These are phyloP conservation scores for Plasmopara viticola DNA, from an alignment of 352 stramenopile genomes.

Conservation along the genomic window DNA sequence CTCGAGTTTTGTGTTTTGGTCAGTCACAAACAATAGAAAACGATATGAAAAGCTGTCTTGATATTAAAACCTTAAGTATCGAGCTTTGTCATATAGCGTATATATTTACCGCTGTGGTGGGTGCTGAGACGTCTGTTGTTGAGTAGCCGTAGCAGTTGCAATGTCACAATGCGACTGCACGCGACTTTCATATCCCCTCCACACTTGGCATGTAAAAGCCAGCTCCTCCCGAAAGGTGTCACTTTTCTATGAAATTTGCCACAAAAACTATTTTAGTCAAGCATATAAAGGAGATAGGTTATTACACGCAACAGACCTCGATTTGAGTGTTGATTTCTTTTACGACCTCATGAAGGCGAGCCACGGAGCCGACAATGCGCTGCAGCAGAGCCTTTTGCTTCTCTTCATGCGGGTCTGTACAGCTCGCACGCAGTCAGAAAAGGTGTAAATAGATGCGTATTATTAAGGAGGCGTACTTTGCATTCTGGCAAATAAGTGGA, in stretches of 20 bases:
- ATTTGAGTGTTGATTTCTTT: slow-evolving; percentile 84
- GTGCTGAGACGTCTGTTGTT: too few relatives aligned
- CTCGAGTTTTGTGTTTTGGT: too few relatives aligned
- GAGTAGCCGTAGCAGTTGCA: slow-evolving; percentile 12
- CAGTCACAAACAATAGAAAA: too few relatives aligned
- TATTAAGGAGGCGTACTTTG: slow-evolving; percentile 13
- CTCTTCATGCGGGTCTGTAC: slow-evolving; percentile 76
- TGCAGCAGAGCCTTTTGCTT: slow-evolving; percentile 83
- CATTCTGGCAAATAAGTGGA: slow-evolving; percentile 11
- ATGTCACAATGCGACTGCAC: slow-evolving; percentile 65
- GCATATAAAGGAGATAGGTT: background rate
- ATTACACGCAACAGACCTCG: slow-evolving; percentile 34
- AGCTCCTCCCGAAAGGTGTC: slow-evolving; percentile 68
- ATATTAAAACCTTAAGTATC: too few relatives aligned
- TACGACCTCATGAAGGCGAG: slow-evolving; percentile 70
- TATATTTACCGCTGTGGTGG: too few relatives aligned
- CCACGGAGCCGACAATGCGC: slow-evolving; percentile 70
- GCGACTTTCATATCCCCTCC: slow-evolving; percentile 77
- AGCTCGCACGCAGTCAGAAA: slow-evolving; percentile 4
- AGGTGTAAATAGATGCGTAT: background rate
- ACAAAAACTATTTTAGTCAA: background rate
- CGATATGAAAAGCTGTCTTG: too few relatives aligned
- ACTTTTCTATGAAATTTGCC: slow-evolving; percentile 45
- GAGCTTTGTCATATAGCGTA: too few relatives aligned
- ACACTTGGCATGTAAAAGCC: slow-evolving; percentile 68